A percentile compares a stretch with the other conserved stretches of the same genome.
These are phyloP conservation scores for Cutaneotrichosporon arboriforme DNA, from an alignment of 1,284 basidiomycete species.

Conservation along the genomic window DNA sequence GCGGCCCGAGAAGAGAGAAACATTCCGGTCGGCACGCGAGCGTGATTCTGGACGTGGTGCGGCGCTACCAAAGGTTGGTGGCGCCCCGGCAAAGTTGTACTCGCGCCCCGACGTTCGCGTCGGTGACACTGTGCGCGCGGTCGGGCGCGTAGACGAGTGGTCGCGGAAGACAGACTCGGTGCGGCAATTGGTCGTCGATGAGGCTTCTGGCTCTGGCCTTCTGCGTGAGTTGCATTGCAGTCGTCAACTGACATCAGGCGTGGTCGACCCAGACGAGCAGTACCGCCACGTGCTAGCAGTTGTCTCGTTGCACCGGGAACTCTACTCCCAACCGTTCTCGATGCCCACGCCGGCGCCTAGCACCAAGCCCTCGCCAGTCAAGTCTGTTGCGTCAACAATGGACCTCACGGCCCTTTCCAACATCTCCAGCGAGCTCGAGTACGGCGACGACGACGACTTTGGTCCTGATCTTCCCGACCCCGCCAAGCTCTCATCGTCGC, in stretches of 20 bases:
- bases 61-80: no score
- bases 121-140: constrained; percentile 36
- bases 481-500: constrained; percentile 26
- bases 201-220: constrained; percentile 26
- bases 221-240: constrained; percentile 21
- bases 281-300: constrained; percentile 24
- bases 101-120: constrained; percentile 32
- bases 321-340: constrained; percentile 33
- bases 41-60: neutral
- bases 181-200: constrained; percentile 33
- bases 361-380: constrained; percentile 3
- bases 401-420: neutral
- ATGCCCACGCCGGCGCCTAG: constrained; percentile 15
- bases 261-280: constrained; percentile 37
- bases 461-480: constrained; percentile 31
- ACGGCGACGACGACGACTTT: constrained; percentile 12
- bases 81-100: constrained; percentile 16
- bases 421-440: constrained; percentile 18
- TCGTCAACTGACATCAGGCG: constrained; percentile 18
- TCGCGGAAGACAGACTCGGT: constrained; percentile 23
- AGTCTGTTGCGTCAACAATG: constrained; percentile 6
- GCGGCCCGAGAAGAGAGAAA: neutral
- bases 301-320: constrained; percentile 20
- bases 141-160: constrained; percentile 39
- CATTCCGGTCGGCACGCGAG: constrained; percentile 12